These are phyloP conservation scores for Pythium grandisporangium DNA, from an alignment of 352 stramenopile species.

Conservation along the genomic window DNA sequence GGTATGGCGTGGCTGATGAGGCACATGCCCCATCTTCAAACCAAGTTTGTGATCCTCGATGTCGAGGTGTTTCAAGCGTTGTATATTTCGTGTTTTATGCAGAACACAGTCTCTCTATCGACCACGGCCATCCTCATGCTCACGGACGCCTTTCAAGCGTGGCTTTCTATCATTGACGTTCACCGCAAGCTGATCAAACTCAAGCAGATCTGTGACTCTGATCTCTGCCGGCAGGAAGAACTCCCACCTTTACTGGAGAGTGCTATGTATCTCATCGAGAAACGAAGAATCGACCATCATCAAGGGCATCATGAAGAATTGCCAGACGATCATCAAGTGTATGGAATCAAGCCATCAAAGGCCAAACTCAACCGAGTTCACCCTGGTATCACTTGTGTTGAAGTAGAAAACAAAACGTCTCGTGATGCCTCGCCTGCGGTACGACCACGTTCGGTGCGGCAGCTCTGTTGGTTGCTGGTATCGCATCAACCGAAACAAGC, in stretches of 20 bases:
- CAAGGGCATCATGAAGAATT: not conserved
- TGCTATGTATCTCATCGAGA: not conserved
- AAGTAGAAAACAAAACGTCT: no score
- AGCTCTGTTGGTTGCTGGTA: not conserved
- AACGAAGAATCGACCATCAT: no score
- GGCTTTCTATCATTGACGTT: not conserved
- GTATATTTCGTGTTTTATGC: constrained; percentile 2
- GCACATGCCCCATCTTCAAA: constrained; percentile 4
- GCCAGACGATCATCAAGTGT: no score
- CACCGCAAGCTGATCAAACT: no score
- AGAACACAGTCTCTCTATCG: not conserved
- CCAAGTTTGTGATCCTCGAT: constrained; percentile 3
- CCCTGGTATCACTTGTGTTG: no score
- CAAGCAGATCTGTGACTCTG: not conserved
- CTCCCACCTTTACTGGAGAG: not conserved
- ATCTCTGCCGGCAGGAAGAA: not conserved
- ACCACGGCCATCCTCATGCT: not conserved
- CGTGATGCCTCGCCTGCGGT: no score
- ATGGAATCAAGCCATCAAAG: no score
- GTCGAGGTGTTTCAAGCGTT: constrained; percentile 10
- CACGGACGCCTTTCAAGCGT: not conserved
- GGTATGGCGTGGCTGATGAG: constrained; percentile 1
- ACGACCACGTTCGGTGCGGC: no score
- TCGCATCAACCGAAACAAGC: not conserved
- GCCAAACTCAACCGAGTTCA: no score